These are phyloP conservation scores for Colletotrichum costaricense DNA, from an alignment of 2,329 filamentous ascomycete genomes.

Conservation along the genomic window DNA sequence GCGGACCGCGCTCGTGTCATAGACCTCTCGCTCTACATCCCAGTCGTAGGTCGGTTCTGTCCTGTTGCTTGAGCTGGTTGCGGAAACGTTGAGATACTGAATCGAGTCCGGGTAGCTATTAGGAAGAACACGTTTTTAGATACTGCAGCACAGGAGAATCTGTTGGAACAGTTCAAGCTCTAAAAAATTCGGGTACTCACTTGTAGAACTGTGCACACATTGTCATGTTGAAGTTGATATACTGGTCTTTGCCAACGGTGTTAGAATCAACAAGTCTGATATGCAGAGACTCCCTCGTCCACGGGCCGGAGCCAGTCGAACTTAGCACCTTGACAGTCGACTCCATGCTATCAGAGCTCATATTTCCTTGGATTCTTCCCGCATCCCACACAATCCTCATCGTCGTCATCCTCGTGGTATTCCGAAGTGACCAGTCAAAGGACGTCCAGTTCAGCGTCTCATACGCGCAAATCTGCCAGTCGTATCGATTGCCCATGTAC, in stretches of 20 bases:
- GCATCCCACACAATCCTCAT: background rate
- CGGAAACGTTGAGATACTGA: background rate
- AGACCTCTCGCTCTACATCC: background rate
- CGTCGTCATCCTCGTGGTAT: background rate
- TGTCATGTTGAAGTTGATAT: background rate
- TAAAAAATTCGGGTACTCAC: background rate
- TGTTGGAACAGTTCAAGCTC: too few relatives aligned
- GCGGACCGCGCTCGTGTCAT: background rate
- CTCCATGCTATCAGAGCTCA: background rate
- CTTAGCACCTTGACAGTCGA: background rate
- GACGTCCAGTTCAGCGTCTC: background rate
- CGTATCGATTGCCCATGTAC: background rate
- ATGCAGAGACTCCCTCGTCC: background rate
- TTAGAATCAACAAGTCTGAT: background rate
- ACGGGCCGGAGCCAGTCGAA: background rate
- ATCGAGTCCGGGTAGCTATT: background rate
- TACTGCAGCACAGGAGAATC: too few relatives aligned
- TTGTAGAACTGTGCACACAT: background rate
- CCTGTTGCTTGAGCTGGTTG: background rate
- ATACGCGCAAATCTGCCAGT: background rate
- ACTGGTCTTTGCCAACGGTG: background rate
- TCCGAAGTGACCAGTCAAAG: background rate
- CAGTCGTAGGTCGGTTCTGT: background rate
- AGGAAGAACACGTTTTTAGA: background rate
- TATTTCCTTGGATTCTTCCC: background rate